These are phyloP conservation scores for Stagonosporopsis vannaccii DNA, from an alignment of 2,329 filamentous ascomycete genomes.

Conservation along the genomic window DNA sequence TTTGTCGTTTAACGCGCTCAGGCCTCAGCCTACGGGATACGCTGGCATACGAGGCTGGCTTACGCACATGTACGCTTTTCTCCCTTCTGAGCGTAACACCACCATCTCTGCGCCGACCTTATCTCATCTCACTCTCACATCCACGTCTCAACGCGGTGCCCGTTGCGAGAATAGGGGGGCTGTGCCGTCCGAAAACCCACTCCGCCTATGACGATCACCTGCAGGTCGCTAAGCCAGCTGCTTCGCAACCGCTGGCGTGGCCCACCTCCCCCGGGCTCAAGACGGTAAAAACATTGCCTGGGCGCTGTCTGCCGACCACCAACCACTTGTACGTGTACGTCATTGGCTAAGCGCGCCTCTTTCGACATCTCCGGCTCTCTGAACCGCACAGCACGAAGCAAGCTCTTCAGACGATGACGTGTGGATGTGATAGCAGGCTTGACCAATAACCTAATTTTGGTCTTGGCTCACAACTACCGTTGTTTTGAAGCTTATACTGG, in stretches of 20 bases:
- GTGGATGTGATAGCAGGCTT: neutral
- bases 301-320: constrained; percentile 3
- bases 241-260: constrained; percentile 4
- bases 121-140: constrained; percentile 19
- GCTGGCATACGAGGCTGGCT: neutral
- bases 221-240: constrained; percentile 23
- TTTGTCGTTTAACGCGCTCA: constrained; percentile 4
- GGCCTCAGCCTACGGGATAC: constrained; percentile 1
- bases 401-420: neutral
- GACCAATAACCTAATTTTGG: no score
- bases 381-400: neutral
- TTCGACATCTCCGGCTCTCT: neutral
- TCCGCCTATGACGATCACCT: constrained; percentile 29
- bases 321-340: constrained; percentile 6
- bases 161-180: constrained; percentile 13
- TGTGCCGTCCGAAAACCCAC: constrained; percentile 8
- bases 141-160: constrained; percentile 9
- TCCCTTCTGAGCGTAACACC: neutral
- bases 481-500: no score
- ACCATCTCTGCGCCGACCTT: neutral
- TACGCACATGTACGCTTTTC: neutral
- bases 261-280: neutral
- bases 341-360: neutral
- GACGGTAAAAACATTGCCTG: constrained; percentile 1
- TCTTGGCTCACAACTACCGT: neutral